These are phyloP conservation scores for Flaveria robusta DNA, from an alignment of 129 eudicot genomes.

Conservation along the genomic window DNA sequence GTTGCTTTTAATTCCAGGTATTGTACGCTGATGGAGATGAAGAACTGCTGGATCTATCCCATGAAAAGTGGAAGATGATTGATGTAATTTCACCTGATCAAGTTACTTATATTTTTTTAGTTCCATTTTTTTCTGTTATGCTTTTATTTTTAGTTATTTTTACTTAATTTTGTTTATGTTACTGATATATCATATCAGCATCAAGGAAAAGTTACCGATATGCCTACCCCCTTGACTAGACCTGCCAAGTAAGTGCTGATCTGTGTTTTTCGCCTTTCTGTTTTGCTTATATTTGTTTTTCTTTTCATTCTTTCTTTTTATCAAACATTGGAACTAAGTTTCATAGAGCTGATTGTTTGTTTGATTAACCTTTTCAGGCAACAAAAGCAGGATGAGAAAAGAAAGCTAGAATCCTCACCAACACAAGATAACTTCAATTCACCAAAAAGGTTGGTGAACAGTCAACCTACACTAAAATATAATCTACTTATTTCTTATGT, in stretches of 20 bases:
- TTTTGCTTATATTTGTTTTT: background rate
- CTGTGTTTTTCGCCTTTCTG: background rate
- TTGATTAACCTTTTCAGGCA: constrained; percentile 33
- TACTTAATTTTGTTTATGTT: constrained; percentile 16
- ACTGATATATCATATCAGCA: constrained; percentile 19
- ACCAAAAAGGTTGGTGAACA: constrained; percentile 24
- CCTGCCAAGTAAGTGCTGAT: constrained; percentile 44
- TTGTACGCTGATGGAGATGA: constrained; percentile 70
- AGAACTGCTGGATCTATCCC: constrained; percentile 52
- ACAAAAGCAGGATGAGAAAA: constrained; percentile 35
- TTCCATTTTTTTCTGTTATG: constrained; percentile 14
- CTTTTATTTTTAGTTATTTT: background rate
- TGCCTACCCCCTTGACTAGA: constrained; percentile 22
- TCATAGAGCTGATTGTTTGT: constrained; percentile 7
- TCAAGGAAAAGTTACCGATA: constrained; percentile 30
- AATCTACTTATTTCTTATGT: constrained; percentile 1
- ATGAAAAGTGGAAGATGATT: constrained; percentile 55
- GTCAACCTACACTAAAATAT: background rate
- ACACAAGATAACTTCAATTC: constrained; percentile 14
- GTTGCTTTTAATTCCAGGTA: constrained; percentile 49
- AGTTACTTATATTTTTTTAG: constrained; percentile 35
- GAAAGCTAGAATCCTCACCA: constrained; percentile 30
- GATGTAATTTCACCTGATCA: constrained; percentile 23
- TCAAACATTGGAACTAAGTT: background rate
- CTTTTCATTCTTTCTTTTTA: background rate